Conservation (phyloP, 192 early-diverging fungal species). For the Funneliformis geosporum region DNA sequence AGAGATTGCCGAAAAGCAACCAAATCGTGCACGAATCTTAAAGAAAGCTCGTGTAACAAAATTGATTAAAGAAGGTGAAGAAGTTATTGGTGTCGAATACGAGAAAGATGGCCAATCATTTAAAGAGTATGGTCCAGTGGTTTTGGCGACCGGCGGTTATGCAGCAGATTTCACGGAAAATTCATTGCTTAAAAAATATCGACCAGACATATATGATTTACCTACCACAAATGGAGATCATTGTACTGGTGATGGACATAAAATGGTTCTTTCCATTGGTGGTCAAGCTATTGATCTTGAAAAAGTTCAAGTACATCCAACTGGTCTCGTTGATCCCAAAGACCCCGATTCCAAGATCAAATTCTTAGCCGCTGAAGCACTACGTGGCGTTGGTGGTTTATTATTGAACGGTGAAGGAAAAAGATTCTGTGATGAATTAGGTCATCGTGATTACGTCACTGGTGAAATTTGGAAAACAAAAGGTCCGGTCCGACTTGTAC, state of each 20-base stretch:
- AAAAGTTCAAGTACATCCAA: conserved; percentile 97
- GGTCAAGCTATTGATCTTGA: conserved; percentile 91
- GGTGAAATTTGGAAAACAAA: conserved; percentile 86
- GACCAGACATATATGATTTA: conserved; percentile 68
- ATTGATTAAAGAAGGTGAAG: conserved; percentile 64
- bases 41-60: conserved; percentile 82
- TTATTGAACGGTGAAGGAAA: conserved; percentile 77
- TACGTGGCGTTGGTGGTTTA: conserved; percentile 91
- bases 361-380: conserved; percentile 94
- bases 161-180: conserved; percentile 83
- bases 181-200: conserved; percentile 80
- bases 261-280: conserved; percentile 77
- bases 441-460: conserved; percentile 92
- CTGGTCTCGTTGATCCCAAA: conserved; percentile 87
- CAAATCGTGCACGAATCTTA: conserved; percentile 74
- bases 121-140: conserved; percentile 74
- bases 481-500: conserved; percentile 79
- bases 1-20: conserved; percentile 63
- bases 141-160: conserved; percentile 95
- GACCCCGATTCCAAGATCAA: conserved; percentile 89
- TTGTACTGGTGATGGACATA: conserved; percentile 94
- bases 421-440: conserved; percentile 92
- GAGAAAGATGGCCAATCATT: conserved; percentile 56
- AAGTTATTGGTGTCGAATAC: conserved; percentile 84
- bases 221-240: conserved; percentile 95